Evolutionary conservation across 768 basidiomycete species (phyloP).

Genomic region (Trichaptum fuscoviolaceum): DNA sequence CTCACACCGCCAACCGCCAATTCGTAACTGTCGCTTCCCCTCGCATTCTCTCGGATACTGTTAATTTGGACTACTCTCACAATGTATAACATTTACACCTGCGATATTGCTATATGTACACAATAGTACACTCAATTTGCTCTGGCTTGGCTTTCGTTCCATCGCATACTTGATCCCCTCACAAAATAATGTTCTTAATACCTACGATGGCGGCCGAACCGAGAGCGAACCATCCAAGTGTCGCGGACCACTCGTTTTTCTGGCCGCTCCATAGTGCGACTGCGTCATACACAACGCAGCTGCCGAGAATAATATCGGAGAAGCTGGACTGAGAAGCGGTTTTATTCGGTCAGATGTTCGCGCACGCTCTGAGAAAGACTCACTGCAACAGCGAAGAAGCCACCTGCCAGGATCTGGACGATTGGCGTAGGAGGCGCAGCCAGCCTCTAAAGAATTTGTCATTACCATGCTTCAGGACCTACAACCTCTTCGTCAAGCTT

Average conservation of each 20-base stretch:
- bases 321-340: constrained; percentile 2
- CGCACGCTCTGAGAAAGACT: neutral
- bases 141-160: neutral
- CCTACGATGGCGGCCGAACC: constrained; percentile 17
- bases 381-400: constrained; percentile 16
- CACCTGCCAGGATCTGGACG: constrained; percentile 16
- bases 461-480: neutral
- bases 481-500: constrained; percentile 3
- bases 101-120: neutral
- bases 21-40: neutral
- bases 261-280: constrained; percentile 20
- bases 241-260: constrained; percentile 17
- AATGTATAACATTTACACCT: neutral
- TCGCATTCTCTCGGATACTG: neutral
- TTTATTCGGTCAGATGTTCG: neutral
- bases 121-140: neutral
- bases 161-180: neutral
- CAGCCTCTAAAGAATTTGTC: constrained; percentile 10
- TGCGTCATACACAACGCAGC: constrained; percentile 19
- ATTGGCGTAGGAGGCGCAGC: constrained; percentile 15
- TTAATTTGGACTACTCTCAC: neutral
- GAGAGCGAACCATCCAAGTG: constrained; percentile 21
- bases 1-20: neutral
- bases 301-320: constrained; percentile 19
- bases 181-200: constrained; percentile 10